Percentiles rank a stretch among this genome's conserved stretches.
Conservation (phyloP, 257 asterid genomes). For the Salvia rosmarinus region DNA sequence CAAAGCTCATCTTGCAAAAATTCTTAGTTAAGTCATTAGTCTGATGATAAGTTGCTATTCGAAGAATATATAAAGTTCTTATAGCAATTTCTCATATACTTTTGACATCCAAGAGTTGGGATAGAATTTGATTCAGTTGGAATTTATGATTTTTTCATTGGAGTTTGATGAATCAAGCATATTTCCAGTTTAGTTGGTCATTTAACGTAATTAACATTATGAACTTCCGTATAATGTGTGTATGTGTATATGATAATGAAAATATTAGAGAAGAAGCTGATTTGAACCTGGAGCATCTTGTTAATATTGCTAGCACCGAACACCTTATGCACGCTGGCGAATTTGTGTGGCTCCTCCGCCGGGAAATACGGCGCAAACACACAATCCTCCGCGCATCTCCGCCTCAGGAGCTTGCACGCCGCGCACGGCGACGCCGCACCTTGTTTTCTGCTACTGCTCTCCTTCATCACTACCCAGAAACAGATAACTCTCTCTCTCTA, state of each 20-base stretch:
- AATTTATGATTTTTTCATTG: too few species aligned
- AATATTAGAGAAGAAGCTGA: too few species aligned
- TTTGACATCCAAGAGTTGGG: not conserved
- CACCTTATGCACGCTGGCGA: constrained; percentile 88
- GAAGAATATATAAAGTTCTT: too few species aligned
- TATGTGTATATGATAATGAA: too few species aligned
- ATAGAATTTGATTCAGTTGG: not conserved
- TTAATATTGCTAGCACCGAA: constrained; percentile 95
- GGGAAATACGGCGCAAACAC: constrained; percentile 91
- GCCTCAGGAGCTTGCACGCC: constrained; percentile 81
- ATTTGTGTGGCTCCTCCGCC: constrained; percentile 93
- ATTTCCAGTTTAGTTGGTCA: too few species aligned
- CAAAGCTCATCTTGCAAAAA: not conserved
- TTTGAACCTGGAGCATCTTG: constrained; percentile 81
- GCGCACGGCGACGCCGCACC: constrained; percentile 83
- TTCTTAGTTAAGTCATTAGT: not conserved
- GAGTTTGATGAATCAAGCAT: too few species aligned
- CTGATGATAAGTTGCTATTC: not conserved
- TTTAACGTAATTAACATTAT: too few species aligned
- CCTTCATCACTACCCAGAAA: constrained; percentile 31
- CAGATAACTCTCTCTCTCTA: constrained; percentile 2
- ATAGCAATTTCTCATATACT: not conserved
- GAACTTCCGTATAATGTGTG: too few species aligned
- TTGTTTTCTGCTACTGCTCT: constrained; percentile 67
- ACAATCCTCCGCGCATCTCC: constrained; percentile 83